Evolutionary conservation across 257 asterid species (phyloP), one percentile per base, ranked within the genome.

Genomic region (Solanum appendiculatum): DNA sequence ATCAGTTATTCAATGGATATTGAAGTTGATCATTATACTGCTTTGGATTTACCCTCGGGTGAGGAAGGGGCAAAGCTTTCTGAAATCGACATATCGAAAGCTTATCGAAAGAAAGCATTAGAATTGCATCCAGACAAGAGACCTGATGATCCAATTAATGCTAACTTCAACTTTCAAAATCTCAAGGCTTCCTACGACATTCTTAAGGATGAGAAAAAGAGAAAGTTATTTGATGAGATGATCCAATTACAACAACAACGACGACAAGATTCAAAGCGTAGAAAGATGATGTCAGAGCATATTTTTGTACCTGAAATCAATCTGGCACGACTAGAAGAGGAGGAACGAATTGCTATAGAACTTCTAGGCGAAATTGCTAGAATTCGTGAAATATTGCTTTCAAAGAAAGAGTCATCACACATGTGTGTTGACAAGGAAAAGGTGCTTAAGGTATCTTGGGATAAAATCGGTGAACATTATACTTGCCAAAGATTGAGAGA

Each of bases 101-200:
- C 94, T 27, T 94, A 91, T 87, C 87, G 92, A 34, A 86, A 86
- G 0, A 94, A 91, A 90, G 95, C 95, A 34, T 91, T 91, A 85
- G 94, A 91, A 88, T 88, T 93, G 91, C 98, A 94, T 85, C 98
- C 98, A 2, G 96, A 94, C 87, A 93, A 94, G 92, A 91, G 93
- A 39, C 93, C 72, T 5, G 92, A 93, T 37, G 96, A 93, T 88
- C 94, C 95, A 7, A 56, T 56, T 20, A 87, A 91, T 63, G 96
- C 96, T 1, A 91, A 92, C 58, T 89, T 88, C 14, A 86, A 93
- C 72, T 94, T 94, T 80, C 83, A 92, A 25, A 91, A 90, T 88
- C 94, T 94, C 63, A 90, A 90, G 88, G 88, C 91, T 51, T 94
- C 96, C 0, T 91, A 92, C 78, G 91, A 91, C 25, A 88, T 93